Evolutionary conservation across 768 basidiomycete species (phyloP).

Genomic region (Rhizopogon vulgaris): DNA sequence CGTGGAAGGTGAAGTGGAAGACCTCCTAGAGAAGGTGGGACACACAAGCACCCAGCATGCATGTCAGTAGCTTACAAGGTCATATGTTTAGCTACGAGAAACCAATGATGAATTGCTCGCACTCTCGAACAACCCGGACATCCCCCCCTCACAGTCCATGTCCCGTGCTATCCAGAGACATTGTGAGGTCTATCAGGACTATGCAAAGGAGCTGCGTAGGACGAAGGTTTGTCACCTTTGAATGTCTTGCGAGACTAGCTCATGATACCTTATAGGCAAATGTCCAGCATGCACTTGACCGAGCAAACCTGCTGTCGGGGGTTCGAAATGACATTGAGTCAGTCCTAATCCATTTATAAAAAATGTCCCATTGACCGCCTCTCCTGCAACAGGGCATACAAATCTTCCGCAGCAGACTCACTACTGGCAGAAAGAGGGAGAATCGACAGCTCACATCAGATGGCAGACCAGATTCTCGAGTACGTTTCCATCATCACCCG

Average conservation of each 20-base stretch:
- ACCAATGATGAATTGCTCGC: slow-evolving; percentile 74
- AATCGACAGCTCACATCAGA: slow-evolving; percentile 89
- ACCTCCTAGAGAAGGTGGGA: slow-evolving; percentile 74
- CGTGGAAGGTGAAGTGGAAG: slow-evolving; percentile 81
- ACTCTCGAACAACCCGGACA: slow-evolving; percentile 61
- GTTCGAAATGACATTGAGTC: slow-evolving; percentile 97
- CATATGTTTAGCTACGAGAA: slow-evolving; percentile 63
- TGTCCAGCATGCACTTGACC: slow-evolving; percentile 76
- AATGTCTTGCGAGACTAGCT: not conserved
- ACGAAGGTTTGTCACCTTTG: slow-evolving; percentile 58
- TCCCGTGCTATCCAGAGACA: slow-evolving; percentile 87
- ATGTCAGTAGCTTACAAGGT: not conserved
- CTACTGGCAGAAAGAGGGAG: slow-evolving; percentile 81
- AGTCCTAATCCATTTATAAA: slow-evolving; percentile 15
- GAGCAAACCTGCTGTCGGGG: slow-evolving; percentile 81
- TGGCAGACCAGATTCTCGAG: slow-evolving; percentile 92
- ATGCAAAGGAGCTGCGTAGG: slow-evolving; percentile 74
- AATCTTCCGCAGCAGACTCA: slow-evolving; percentile 82
- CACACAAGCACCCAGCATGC: not conserved
- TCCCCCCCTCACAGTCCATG: slow-evolving; percentile 75
- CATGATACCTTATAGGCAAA: slow-evolving; percentile 48
- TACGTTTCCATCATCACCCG: slow-evolving; percentile 31
- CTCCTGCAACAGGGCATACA: slow-evolving; percentile 63
- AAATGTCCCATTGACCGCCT: not conserved
- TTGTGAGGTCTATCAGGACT: slow-evolving; percentile 84